Evolutionary conservation across 2,329 filamentous ascomycete species (phyloP).

Genomic region (Cryphonectria japonica): DNA sequence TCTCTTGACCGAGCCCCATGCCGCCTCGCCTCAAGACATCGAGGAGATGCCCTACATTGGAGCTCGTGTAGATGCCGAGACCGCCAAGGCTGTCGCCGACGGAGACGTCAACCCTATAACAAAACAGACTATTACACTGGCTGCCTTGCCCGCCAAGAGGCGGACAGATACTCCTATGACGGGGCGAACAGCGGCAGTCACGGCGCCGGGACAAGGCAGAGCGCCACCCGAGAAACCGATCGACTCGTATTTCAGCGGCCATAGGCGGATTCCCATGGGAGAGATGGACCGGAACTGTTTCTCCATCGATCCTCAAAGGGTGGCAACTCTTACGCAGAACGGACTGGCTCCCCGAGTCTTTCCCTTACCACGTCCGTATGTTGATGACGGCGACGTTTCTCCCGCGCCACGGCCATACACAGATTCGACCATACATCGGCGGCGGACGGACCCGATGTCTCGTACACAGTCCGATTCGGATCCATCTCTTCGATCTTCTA

Average conservation of each 20-base stretch:
- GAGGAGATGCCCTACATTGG: constrained; percentile 84
- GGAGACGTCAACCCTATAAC: constrained; percentile 91
- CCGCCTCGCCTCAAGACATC: constrained; percentile 57
- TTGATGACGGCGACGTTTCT: constrained; percentile 42
- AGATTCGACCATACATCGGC: constrained; percentile 48
- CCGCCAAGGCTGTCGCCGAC: constrained; percentile 74
- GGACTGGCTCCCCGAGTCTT: constrained; percentile 59
- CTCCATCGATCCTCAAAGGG: constrained; percentile 52
- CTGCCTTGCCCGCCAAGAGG: constrained; percentile 45
- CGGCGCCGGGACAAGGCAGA: constrained; percentile 34
- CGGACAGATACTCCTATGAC: constrained; percentile 41
- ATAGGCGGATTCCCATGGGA: constrained; percentile 59
- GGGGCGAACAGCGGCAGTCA: constrained; percentile 32
- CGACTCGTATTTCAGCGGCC: constrained; percentile 56
- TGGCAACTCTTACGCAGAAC: constrained; percentile 53
- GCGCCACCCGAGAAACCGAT: constrained; percentile 52
- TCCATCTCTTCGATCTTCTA: constrained; percentile 23
- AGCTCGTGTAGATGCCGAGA: constrained; percentile 65
- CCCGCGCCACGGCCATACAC: constrained; percentile 37
- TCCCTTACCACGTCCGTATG: constrained; percentile 61
- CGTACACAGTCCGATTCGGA: constrained; percentile 43
- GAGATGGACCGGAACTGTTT: constrained; percentile 68
- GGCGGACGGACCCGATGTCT: constrained; percentile 56
- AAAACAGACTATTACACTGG: constrained; percentile 64
- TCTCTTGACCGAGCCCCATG: constrained; percentile 70